These are phyloP conservation scores for Helicostylum pulchrum DNA, from an alignment of 192 early-diverging fungal genomes.

Conservation along the genomic window DNA sequence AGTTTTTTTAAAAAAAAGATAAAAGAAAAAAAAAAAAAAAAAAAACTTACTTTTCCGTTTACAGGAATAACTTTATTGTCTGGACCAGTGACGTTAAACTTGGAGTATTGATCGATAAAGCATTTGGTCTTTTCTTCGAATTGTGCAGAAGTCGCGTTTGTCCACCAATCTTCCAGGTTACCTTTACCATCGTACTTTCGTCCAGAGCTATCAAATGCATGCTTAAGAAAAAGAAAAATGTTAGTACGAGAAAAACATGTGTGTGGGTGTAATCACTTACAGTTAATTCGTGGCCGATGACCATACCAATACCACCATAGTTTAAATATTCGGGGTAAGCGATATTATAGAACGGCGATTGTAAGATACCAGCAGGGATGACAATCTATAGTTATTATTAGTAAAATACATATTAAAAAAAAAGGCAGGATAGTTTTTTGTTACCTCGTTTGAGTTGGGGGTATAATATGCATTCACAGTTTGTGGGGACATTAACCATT, in stretches of 20 bases:
- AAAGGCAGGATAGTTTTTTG: not conserved
- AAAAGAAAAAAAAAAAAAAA: not conserved
- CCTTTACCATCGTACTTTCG: slow-evolving; percentile 55
- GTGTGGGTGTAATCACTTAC: slow-evolving; percentile 20
- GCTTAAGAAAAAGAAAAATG: slow-evolving; percentile 31
- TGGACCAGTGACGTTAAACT: slow-evolving; percentile 43
- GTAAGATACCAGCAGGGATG: slow-evolving; percentile 59
- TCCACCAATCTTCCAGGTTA: slow-evolving; percentile 44
- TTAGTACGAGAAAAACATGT: not conserved
- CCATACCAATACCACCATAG: slow-evolving; percentile 64
- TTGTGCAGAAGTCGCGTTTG: slow-evolving; percentile 20
- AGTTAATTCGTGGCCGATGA: slow-evolving; percentile 76
- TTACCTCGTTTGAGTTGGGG: slow-evolving; percentile 42
- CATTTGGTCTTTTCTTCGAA: slow-evolving; percentile 57
- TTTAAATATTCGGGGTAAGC: slow-evolving; percentile 57
- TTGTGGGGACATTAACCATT: slow-evolving; percentile 55
- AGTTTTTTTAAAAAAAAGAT: not conserved
- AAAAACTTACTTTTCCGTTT: slow-evolving; percentile 44
- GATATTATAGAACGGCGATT: slow-evolving; percentile 59
- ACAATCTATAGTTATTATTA: slow-evolving; percentile 32
- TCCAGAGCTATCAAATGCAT: slow-evolving; percentile 68
- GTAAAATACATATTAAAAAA: not conserved
- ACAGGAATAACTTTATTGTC: slow-evolving; percentile 40
- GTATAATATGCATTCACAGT: slow-evolving; percentile 61
- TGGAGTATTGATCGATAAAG: slow-evolving; percentile 64